A percentile compares a stretch with the other conserved stretches of the same genome.
Conservation (phyloP, 176 grass and related monocot genomes). For the Triticum monococcum region DNA sequence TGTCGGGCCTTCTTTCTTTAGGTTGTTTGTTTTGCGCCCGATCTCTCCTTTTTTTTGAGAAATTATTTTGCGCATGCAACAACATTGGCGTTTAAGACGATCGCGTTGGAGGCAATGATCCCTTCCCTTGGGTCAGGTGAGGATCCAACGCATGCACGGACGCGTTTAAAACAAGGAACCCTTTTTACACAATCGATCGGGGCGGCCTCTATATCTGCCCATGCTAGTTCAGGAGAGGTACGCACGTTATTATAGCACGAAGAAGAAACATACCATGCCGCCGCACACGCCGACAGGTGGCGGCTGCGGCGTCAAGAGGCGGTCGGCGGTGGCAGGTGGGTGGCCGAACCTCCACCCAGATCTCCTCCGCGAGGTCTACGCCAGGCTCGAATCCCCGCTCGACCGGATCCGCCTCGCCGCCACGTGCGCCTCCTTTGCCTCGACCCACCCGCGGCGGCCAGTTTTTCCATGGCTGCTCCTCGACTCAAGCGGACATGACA, state of each 20-base stretch:
- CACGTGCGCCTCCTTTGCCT: background rate
- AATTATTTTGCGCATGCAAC: too few relatives aligned
- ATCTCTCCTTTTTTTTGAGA: too few relatives aligned
- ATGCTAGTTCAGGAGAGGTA: too few relatives aligned
- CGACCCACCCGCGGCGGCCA: background rate
- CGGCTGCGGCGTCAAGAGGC: background rate
- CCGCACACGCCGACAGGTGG: background rate
- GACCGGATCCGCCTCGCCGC: background rate
- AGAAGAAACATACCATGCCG: background rate
- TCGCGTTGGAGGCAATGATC: too few relatives aligned
- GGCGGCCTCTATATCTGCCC: too few relatives aligned
- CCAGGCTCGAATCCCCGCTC: background rate
- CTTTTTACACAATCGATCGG: too few relatives aligned
- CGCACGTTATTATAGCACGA: background rate
- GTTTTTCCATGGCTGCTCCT: background rate
- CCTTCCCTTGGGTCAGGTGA: too few relatives aligned
- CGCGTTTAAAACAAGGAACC: too few relatives aligned
- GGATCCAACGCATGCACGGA: too few relatives aligned
- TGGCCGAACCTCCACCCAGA: background rate
- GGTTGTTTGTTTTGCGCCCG: too few relatives aligned
- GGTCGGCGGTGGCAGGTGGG: background rate
- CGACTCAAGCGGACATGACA: background rate
- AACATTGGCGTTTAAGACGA: too few relatives aligned
- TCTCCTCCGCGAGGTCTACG: background rate
- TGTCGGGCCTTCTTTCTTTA: too few relatives aligned